A percentile compares a stretch with the other conserved stretches of the same genome.
Conservation (phyloP, 225 moss, liverwort and hornwort species). For the Polytrichum formosum region DNA sequence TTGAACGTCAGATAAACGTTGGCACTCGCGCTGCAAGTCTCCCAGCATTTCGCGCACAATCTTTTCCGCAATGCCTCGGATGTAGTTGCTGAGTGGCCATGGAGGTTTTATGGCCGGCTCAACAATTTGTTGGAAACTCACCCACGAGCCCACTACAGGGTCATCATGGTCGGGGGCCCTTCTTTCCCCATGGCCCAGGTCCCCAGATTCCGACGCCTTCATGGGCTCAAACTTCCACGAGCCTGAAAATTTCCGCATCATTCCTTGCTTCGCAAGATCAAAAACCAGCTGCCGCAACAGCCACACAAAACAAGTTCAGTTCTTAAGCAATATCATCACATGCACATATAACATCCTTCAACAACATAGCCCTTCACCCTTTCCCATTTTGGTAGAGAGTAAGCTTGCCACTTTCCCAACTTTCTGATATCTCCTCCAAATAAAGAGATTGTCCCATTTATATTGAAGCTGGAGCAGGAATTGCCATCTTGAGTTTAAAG, state of each 20-base stretch:
- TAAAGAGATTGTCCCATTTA: no score
- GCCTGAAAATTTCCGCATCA: conserved; percentile 84
- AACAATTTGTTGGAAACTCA: conserved; percentile 65
- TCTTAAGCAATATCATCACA: no score
- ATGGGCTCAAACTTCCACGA: conserved; percentile 79
- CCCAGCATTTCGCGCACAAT: conserved; percentile 68
- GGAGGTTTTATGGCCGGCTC: conserved; percentile 79
- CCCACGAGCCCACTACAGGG: conserved; percentile 70
- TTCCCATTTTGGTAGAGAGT: no score
- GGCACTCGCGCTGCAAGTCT: conserved; percentile 75
- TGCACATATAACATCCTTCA: no score
- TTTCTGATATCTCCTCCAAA: no score
- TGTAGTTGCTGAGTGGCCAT: conserved; percentile 78
- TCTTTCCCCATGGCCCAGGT: background rate
- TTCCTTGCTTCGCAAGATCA: conserved; percentile 67
- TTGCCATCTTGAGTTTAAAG: no score
- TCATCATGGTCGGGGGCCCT: background rate
- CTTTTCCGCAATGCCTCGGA: conserved; percentile 63
- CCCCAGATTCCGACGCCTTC: conserved; percentile 33
- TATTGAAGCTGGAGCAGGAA: no score
- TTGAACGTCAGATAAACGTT: conserved; percentile 58
- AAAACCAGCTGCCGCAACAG: conserved; percentile 51
- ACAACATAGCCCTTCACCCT: no score
- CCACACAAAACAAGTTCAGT: no score
- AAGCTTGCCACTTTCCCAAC: no score